Conservation (phyloP, 108 stramenopile genomes). For the Skeletonema costatum region DNA sequence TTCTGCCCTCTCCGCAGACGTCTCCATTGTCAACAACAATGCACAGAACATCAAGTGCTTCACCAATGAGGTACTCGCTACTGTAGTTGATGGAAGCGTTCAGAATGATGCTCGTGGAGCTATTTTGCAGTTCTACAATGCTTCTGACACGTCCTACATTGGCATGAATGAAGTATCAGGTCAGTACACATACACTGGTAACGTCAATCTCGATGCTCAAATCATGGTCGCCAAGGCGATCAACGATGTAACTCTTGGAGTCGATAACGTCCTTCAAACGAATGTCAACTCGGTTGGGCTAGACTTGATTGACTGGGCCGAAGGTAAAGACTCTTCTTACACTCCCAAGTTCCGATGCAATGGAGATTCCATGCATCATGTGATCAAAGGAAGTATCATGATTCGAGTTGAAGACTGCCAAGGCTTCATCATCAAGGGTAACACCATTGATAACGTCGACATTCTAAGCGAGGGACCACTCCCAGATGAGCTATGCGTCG, state of each 20-base stretch:
- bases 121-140: slow-evolving; percentile 7
- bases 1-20: not conserved
- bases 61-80: slow-evolving; percentile 17
- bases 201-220: slow-evolving; percentile 12
- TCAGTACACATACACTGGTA: slow-evolving; percentile 8
- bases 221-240: slow-evolving; percentile 10
- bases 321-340: not conserved
- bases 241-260: not conserved
- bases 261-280: slow-evolving; percentile 1
- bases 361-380: slow-evolving; percentile 21
- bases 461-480: not conserved
- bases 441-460: slow-evolving; percentile 11
- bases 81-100: not conserved
- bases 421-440: slow-evolving; percentile 11
- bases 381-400: slow-evolving; percentile 3
- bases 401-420: slow-evolving; percentile 18
- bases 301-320: not conserved
- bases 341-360: slow-evolving; percentile 8
- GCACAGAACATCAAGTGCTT: slow-evolving; percentile 9
- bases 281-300: not conserved
- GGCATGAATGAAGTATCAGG: not conserved
- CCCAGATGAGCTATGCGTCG: not conserved
- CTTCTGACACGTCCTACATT: not conserved
- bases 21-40: slow-evolving; percentile 1
- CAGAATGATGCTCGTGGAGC: slow-evolving; percentile 20